These are phyloP conservation scores for Candida palmyrensis DNA, from an alignment of 805 yeast genomes.

Conservation along the genomic window DNA sequence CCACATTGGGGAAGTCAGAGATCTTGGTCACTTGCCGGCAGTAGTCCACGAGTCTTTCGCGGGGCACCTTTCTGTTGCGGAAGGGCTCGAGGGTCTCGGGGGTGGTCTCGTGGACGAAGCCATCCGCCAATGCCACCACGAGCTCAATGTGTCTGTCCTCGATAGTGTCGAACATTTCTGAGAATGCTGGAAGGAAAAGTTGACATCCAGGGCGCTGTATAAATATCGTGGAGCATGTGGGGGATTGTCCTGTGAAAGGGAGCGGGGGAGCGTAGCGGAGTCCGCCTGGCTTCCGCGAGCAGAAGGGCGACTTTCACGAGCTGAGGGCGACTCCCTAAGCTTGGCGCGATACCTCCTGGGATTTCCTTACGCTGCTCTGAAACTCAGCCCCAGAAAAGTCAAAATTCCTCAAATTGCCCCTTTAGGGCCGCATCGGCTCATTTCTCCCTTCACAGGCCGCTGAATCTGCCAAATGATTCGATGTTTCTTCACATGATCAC, in stretches of 20 bases:
- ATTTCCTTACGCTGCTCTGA: no score
- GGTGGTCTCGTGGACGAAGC: slow-evolving; percentile 25
- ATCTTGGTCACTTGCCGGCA: slow-evolving; percentile 20
- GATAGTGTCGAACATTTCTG: slow-evolving; percentile 4
- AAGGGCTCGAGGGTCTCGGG: slow-evolving; percentile 21
- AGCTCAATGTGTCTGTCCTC: slow-evolving; percentile 21
- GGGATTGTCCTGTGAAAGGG: background rate
- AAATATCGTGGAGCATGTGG: background rate
- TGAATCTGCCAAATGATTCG: no score
- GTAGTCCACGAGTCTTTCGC: slow-evolving; percentile 25
- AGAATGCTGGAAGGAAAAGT: background rate
- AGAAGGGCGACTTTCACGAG: no score
- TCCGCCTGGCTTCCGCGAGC: background rate
- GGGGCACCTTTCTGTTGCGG: slow-evolving; percentile 20
- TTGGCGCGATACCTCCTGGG: no score
- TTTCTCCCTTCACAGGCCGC: no score
- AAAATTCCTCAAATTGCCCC: no score
- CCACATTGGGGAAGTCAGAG: slow-evolving; percentile 23
- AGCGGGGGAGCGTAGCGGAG: background rate
- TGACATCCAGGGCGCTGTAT: background rate
- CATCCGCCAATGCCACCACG: slow-evolving; percentile 28
- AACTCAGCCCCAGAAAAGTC: no score
- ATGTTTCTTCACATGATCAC: no score
- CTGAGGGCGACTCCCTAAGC: no score
- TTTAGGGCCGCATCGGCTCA: no score